Conservation (phyloP, 2,329 filamentous ascomycete genomes). For the Xylariales sp. region DNA sequence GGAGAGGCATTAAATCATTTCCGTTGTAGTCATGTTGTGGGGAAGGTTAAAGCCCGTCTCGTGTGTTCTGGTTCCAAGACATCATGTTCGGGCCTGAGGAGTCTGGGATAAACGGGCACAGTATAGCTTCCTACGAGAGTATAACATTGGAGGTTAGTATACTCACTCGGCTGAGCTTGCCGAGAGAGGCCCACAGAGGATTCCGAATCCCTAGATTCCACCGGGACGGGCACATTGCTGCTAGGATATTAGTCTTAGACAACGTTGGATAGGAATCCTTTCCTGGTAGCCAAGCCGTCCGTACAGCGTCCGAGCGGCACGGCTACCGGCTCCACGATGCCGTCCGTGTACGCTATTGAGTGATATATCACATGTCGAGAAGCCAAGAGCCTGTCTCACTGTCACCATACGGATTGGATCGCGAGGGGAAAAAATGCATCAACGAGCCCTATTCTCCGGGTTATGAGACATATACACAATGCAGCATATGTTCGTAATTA, state of each 20-base stretch:
- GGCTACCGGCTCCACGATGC: no score
- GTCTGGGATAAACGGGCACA: neutral
- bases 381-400: constrained; percentile 11
- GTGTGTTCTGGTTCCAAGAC: neutral
- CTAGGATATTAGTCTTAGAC: neutral
- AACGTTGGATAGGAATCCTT: neutral
- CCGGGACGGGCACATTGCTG: neutral
- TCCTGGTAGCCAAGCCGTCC: neutral
- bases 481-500: constrained; percentile 17
- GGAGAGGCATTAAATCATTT: no score
- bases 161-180: constrained; percentile 5
- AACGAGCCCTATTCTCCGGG: neutral
- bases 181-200: neutral
- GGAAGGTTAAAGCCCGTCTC: neutral
- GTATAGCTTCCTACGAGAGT: neutral
- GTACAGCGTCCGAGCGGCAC: no score
- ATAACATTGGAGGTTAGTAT: neutral
- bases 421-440: constrained; percentile 2
- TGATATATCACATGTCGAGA: neutral
- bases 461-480: constrained; percentile 24
- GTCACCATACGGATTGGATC: neutral
- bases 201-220: neutral
- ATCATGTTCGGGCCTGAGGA: neutral
- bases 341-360: no score
- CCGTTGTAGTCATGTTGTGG: neutral